Evolutionary conservation across 2,329 filamentous ascomycete genomes (phyloP).

Genomic region (Mollisia scopiformis): DNA sequence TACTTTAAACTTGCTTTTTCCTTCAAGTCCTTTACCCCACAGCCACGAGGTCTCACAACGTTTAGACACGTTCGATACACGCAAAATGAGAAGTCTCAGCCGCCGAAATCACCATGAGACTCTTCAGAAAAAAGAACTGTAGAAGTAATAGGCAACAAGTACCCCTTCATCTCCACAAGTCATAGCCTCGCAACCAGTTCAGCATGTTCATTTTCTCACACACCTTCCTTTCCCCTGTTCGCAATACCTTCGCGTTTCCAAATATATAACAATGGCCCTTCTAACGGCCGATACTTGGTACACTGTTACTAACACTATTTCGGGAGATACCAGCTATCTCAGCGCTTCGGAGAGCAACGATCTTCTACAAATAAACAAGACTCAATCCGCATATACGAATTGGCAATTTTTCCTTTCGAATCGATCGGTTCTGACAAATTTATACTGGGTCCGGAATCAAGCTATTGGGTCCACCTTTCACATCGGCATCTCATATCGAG

Average conservation of each 20-base stretch:
- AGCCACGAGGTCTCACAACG: background rate
- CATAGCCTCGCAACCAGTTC: background rate
- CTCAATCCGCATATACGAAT: too few relatives aligned
- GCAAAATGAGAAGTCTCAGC: background rate
- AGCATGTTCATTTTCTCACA: background rate
- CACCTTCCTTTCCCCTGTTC: background rate
- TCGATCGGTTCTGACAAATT: too few relatives aligned
- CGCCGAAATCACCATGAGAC: background rate
- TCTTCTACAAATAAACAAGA: too few relatives aligned
- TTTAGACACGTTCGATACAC: background rate
- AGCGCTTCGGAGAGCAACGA: too few relatives aligned
- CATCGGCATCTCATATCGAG: too few relatives aligned
- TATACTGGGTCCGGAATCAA: too few relatives aligned
- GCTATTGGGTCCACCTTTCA: too few relatives aligned
- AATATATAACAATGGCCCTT: background rate
- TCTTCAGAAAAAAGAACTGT: background rate
- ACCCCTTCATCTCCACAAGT: background rate
- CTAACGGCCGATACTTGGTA: too few relatives aligned
- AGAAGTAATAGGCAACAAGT: background rate
- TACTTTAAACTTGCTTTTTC: background rate
- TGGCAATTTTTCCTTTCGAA: too few relatives aligned
- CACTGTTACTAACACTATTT: too few relatives aligned
- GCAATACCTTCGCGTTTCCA: background rate
- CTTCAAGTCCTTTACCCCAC: background rate
- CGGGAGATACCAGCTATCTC: too few relatives aligned